Conservation (phyloP, 371 early-diverging fungal species). For the Actinomortierella wolfii region DNA sequence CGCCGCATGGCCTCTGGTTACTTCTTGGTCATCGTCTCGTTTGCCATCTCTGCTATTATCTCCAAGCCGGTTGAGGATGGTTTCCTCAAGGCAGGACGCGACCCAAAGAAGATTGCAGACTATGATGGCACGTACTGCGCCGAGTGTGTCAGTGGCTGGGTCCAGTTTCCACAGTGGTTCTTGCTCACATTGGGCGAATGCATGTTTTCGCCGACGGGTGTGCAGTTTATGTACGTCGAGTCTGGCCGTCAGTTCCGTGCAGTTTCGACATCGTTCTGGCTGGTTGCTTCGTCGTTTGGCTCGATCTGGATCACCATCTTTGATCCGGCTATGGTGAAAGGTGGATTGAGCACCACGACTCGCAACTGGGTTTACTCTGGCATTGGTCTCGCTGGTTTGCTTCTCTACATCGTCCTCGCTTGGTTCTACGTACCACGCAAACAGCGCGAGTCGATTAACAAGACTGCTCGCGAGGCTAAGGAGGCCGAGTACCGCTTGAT, state of each 20-base stretch:
- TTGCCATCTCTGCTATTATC: no score
- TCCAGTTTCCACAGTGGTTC: slow-evolving; percentile 61
- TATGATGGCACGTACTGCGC: slow-evolving; percentile 12
- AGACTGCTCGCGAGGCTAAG: slow-evolving; percentile 36
- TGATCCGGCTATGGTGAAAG: slow-evolving; percentile 19
- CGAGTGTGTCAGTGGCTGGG: slow-evolving; percentile 32
- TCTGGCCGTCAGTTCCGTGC: slow-evolving; percentile 54
- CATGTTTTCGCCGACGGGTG: slow-evolving; percentile 60
- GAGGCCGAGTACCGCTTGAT: slow-evolving; percentile 24
- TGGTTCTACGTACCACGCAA: slow-evolving; percentile 35
- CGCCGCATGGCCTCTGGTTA: no score
- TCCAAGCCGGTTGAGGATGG: no score
- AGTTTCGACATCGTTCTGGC: slow-evolving; percentile 53
- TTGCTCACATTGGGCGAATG: slow-evolving; percentile 62
- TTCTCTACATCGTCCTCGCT: slow-evolving; percentile 21
- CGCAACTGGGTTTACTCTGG: slow-evolving; percentile 41
- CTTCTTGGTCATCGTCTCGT: no score
- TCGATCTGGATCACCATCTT: slow-evolving; percentile 35
- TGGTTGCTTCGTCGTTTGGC: slow-evolving; percentile 50
- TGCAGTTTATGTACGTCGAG: slow-evolving; percentile 62
- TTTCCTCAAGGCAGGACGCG: no score
- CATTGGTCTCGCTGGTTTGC: slow-evolving; percentile 34
- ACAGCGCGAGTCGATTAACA: slow-evolving; percentile 35
- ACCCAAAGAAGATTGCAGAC: no score
- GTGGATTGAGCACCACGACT: slow-evolving; percentile 7